Base-by-base conservation (phyloP, 2,329 filamentous ascomycete species). In the Aureobasidium sp. region DNA sequence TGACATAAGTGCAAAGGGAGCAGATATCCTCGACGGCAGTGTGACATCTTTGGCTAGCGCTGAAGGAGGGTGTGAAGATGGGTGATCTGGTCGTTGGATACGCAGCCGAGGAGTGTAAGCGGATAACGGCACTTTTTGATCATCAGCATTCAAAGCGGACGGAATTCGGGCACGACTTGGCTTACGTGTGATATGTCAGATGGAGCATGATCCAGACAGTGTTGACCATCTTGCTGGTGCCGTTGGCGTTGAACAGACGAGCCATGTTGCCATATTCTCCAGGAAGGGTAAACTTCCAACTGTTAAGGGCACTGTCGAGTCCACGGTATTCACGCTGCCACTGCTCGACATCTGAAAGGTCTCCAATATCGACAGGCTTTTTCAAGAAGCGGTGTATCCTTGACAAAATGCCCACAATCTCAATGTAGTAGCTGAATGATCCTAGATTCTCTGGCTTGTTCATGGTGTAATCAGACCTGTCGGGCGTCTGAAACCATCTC, bases 121-220 rank as follows among this genome's bases (percentile, higher is more conserved):
- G 83, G 61, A 96, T 95, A 7, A 95, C 84, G 40, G 90, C 86
- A 0, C 78, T 81, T 58, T 24, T 41, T 27, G 24, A 17, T 21
- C n/a, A n/a, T n/a, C n/a, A n/a, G n/a, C n/a, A 47, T 74, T 44
- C 68, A 60, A 24, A 40, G 10, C 17, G 27, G 7, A 14, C 6
- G 14, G 32, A 30, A 16, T 6, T 30, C 34, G n/a, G 2, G 42
- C 7, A 16, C 29, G 24, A 30, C 21, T 14, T 37, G 11, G 71
- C 78, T 73, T 67, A 81, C 76, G 89, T 94, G 68, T 94, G 88
- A 63, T 90, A 95, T 0, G 89, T 90, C 4, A 88, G 86, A 65
- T 95, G 90, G 25, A 95, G 75, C 85, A 95, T 95, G 47, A 95
- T 83, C 85, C 90, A 90, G 49, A 85, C 85, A 65, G 86, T 89